Base-by-base conservation (phyloP, 257 asterid species). In the Solanum clarkiae region DNA sequence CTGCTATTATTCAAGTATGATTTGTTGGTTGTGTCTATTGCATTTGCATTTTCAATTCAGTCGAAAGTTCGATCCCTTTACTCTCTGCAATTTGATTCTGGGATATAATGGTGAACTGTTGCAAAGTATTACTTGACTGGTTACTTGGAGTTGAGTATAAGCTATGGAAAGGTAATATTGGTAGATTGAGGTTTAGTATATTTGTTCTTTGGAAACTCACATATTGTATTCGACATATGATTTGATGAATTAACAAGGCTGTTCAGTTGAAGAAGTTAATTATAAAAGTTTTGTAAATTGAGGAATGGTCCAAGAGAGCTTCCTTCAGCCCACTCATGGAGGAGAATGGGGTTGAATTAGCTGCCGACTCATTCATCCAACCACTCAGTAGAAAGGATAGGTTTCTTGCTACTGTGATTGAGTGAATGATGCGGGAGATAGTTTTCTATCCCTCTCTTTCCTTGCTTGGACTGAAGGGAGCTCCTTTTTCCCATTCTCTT, bases 371-470 rank as follows among this genome's bases (percentile, higher is more conserved):
- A 93, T 95, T 94, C 96, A 86, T 92, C 92, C 87, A 93, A 92
- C 72, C 94, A 84, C 96, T 84, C 91, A 90, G 97, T 95, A 92
- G 94, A 89, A 90, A 62, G 57, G 63, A 45, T 7, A 83, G 4
- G 62, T 40, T 89, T 85, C 79, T 80, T 86, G 90, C 96, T 94
- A 92, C 93, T 91, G 95, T 92, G 99, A 88, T 89, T 94, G 99
- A 93, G 91, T 92, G 97, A 93, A 95, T 95, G 99, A 95, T 89
- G 97, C 98, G 98, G 99, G 99, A 94, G 99, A 93, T 92, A 94
- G 90, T 94, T 93, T 92, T 91, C 91, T 84, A 84, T 88, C 92
- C 94, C 91, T 88, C 93, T 92, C 92, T 89, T 87, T 91, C 97
- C 85, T 85, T 93, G 95, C 93, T 94, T 94, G 97, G 98, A 94